phyloP scores from a whole-genome alignment of 257 asterid species.

The Mitragyna speciosa region DNA sequence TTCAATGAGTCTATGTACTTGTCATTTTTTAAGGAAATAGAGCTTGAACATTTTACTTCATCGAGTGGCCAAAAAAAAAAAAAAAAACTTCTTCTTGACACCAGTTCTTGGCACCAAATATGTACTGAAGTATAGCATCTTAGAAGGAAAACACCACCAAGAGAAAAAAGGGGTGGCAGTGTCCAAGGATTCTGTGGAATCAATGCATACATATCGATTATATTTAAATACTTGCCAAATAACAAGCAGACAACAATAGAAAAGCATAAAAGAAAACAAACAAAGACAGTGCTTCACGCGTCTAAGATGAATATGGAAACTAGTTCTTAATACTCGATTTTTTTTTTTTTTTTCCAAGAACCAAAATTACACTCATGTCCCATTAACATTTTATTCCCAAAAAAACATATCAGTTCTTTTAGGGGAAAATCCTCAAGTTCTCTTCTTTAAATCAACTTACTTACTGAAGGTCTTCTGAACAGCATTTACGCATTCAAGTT shows the following conservation, averaged over 20 bases:
- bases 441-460: background rate
- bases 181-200: background rate
- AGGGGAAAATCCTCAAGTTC: background rate
- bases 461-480: background rate
- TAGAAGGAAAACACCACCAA: background rate
- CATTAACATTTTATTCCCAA: too few relatives aligned
- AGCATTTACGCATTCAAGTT: too few relatives aligned
- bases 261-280: background rate
- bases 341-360: too few relatives aligned
- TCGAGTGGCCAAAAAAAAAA: too few relatives aligned
- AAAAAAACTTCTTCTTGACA: background rate
- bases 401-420: background rate
- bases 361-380: background rate
- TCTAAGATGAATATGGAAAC: background rate
- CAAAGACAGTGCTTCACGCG: background rate
- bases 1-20: background rate
- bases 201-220: background rate
- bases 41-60: background rate
- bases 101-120: background rate
- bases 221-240: background rate
- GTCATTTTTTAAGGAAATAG: background rate
- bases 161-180: too few relatives aligned
- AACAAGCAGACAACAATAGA: background rate
- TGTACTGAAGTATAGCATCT: background rate
- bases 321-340: too few relatives aligned